These are phyloP conservation scores for Caloboletus firmus DNA, from an alignment of 1,284 basidiomycete species.

Conservation along the genomic window DNA sequence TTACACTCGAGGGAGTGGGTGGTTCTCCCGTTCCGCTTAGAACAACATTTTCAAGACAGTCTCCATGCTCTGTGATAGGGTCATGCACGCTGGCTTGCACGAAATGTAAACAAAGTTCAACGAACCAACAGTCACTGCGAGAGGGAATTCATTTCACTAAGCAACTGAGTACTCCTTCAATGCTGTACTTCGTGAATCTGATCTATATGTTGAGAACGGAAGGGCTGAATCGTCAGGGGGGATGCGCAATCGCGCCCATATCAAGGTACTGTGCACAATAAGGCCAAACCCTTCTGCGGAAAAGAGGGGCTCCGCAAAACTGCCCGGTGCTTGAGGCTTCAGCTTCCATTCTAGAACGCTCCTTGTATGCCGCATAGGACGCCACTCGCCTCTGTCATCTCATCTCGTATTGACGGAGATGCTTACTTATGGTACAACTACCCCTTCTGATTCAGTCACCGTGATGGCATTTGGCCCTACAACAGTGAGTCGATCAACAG, in stretches of 20 bases:
- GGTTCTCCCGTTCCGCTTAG: background rate
- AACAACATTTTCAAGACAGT: background rate
- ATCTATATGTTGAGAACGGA: slow-evolving; percentile 10
- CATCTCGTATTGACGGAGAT: slow-evolving; percentile 19
- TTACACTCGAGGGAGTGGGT: background rate
- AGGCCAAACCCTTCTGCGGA: slow-evolving; percentile 3
- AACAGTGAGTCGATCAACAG: slow-evolving; percentile 5
- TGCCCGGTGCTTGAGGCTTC: background rate
- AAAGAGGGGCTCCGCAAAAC: slow-evolving; percentile 9
- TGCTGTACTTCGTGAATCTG: slow-evolving; percentile 3
- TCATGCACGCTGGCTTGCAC: background rate
- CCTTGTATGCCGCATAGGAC: slow-evolving; percentile 9
- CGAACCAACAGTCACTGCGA: background rate
- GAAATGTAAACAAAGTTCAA: background rate
- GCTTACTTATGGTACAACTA: slow-evolving; percentile 1
- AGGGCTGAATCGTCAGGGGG: slow-evolving; percentile 7
- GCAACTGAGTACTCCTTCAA: background rate
- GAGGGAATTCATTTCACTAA: background rate
- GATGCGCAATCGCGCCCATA: background rate
- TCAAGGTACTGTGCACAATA: background rate
- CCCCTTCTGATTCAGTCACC: slow-evolving; percentile 9
- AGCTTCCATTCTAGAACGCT: slow-evolving; percentile 18
- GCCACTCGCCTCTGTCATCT: slow-evolving; percentile 25
- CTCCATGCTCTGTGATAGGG: background rate
- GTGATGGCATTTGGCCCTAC: slow-evolving; percentile 15